A percentile compares a stretch with the other conserved stretches of the same genome.
Evolutionary conservation across 352 stramenopile genomes (phyloP).

Genomic region (Pythium monospermum): DNA sequence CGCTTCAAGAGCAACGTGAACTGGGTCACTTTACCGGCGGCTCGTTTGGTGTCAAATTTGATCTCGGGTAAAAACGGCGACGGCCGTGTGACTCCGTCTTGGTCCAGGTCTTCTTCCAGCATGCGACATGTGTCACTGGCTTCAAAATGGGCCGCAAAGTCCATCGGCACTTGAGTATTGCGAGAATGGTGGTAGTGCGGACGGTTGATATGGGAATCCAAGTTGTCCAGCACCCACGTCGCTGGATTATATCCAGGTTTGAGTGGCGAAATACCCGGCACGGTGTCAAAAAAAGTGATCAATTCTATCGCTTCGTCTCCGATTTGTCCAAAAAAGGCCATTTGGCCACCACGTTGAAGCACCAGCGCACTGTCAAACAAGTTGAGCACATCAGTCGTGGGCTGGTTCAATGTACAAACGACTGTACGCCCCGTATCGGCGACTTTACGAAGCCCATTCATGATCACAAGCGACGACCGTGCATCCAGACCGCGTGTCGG

Average conservation of each 20-base stretch:
- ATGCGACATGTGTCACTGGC: slow-evolving; percentile 30
- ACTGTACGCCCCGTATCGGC: slow-evolving; percentile 52
- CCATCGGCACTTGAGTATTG: slow-evolving; percentile 4
- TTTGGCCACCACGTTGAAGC: slow-evolving; percentile 35
- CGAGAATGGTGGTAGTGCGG: neutral
- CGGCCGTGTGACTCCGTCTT: slow-evolving; percentile 36
- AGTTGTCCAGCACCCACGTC: slow-evolving; percentile 66
- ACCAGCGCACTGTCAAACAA: slow-evolving; percentile 76
- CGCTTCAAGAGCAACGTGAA: slow-evolving; percentile 32
- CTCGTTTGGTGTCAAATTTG: slow-evolving; percentile 39
- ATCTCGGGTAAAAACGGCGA: slow-evolving; percentile 31
- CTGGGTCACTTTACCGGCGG: slow-evolving; percentile 21
- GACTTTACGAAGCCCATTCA: slow-evolving; percentile 66
- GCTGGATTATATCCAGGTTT: slow-evolving; percentile 37
- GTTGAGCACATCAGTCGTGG: slow-evolving; percentile 66
- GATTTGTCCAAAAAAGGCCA: slow-evolving; percentile 36
- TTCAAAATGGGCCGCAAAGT: slow-evolving; percentile 30
- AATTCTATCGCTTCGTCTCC: slow-evolving; percentile 22
- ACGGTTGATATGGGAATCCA: slow-evolving; percentile 13
- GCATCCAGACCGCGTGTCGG: slow-evolving; percentile 27
- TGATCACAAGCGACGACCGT: slow-evolving; percentile 35
- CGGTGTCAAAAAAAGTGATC: slow-evolving; percentile 41
- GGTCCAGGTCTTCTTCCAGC: slow-evolving; percentile 41
- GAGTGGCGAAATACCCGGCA: slow-evolving; percentile 36
- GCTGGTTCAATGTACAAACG: slow-evolving; percentile 85